phyloP scores from a whole-genome alignment of 345 rosid genomes.

The Salix arbutifolia region DNA sequence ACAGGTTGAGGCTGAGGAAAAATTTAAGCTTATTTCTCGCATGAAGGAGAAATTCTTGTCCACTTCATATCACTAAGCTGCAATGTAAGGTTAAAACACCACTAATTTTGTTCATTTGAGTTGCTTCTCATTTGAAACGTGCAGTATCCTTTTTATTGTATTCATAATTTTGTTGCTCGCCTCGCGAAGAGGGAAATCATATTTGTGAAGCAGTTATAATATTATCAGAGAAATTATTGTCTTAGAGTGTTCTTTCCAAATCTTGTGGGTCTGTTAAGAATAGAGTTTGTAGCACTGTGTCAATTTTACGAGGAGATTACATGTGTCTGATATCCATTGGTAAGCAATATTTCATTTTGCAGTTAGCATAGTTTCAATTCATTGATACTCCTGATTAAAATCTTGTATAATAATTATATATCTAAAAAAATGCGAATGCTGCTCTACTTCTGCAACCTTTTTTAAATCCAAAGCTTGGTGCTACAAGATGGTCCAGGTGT shows the following conservation, averaged over 20 bases:
- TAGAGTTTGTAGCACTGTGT: neutral
- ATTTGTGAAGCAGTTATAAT: neutral
- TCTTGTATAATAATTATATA: neutral
- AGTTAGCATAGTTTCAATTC: neutral
- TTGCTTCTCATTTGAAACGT: neutral
- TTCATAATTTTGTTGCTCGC: neutral
- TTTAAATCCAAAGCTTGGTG: neutral
- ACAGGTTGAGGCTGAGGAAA: constrained; percentile 90
- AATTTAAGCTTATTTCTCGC: constrained; percentile 78
- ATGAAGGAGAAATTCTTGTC: constrained; percentile 65
- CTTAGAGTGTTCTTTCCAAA: neutral
- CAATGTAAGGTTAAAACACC: neutral
- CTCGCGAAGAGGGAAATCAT: neutral
- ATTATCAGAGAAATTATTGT: neutral
- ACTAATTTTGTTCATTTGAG: neutral
- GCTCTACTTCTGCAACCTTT: neutral
- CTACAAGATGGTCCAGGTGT: neutral
- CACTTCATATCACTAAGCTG: constrained; percentile 24
- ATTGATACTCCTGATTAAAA: neutral
- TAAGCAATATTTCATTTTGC: neutral
- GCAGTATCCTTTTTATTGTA: too few relatives aligned
- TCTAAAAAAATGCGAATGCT: neutral
- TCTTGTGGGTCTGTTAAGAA: neutral
- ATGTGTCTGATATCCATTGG: neutral
- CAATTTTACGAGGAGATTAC: neutral